Evolutionary conservation across 1,284 basidiomycete species (phyloP).

Genomic region (Fomes fomentarius): DNA sequence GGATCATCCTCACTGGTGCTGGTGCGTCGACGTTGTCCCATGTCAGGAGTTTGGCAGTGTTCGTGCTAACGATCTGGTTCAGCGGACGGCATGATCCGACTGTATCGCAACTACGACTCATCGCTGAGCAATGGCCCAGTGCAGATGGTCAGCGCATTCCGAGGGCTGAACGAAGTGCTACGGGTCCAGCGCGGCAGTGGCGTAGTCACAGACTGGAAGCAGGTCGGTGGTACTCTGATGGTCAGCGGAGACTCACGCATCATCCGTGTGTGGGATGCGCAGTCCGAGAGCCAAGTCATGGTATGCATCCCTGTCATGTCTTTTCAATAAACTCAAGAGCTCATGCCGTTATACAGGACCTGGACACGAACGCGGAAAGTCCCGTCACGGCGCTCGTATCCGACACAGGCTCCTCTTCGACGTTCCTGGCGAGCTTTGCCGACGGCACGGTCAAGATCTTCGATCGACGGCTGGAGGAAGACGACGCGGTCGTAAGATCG

Average conservation of each 20-base stretch:
- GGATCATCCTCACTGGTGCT: conserved; percentile 87
- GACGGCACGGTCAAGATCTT: conserved; percentile 92
- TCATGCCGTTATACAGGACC: conserved; percentile 54
- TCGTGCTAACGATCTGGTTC: neutral
- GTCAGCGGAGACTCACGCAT: conserved; percentile 91
- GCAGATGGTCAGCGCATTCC: conserved; percentile 93
- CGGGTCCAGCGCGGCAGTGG: conserved; percentile 78
- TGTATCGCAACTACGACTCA: conserved; percentile 90
- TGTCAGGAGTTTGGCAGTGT: neutral
- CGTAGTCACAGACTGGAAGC: conserved; percentile 93
- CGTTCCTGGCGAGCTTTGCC: conserved; percentile 91
- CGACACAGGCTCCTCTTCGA: conserved; percentile 78
- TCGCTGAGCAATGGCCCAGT: conserved; percentile 63
- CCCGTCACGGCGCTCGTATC: conserved; percentile 88
- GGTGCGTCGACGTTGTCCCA: conserved; percentile 49
- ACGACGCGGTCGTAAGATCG: conserved; percentile 82
- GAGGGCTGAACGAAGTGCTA: conserved; percentile 83
- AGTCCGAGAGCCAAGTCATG: conserved; percentile 83
- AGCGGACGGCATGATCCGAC: conserved; percentile 92
- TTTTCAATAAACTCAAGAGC: too few species aligned
- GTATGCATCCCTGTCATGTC: conserved; percentile 48
- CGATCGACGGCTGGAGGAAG: conserved; percentile 86
- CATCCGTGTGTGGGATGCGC: conserved; percentile 95
- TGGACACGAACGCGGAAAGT: conserved; percentile 89
- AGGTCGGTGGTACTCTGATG: conserved; percentile 82